Evolutionary conservation across 345 rosid species (phyloP), one percentile per base, ranked within the genome.

Genomic region (Pelargonium nanum): DNA sequence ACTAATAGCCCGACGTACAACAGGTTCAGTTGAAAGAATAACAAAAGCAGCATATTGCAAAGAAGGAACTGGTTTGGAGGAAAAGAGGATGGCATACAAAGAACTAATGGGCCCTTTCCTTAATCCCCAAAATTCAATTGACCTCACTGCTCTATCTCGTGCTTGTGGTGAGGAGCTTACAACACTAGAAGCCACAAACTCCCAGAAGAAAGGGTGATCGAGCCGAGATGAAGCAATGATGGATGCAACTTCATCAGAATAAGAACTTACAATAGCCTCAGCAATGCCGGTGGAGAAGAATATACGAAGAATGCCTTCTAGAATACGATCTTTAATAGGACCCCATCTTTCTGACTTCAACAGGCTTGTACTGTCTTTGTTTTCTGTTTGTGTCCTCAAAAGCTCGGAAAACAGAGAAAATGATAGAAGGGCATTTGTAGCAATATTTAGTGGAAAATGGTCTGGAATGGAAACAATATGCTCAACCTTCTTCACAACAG

Each of bases 71-170:
- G 90, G 84, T 61, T 68, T 70, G 67, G 91, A 78, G 69, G 95
- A 82, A 74, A 85, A 87, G 68, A 92, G 74, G 61, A 89, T 67
- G 57, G 95, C 81, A 77, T 87, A 92, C 71, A 92, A 81, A 67
- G 96, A 78, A 80, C 76, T 76, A 56, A 89, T 78, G 24, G 97
- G 73, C 71, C 94, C 95, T 72, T 75, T 84, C 74, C 85, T 77
- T 58, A 92, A 79, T 13, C 95, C 95, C 98, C 98, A 87, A 66
- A 85, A 85, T 66, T 89, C 93, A 68, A 87, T 77, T 24, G 95
- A 88, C 75, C 75, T 89, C 62, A 85, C 84, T 26, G 98, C 97
- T 82, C 84, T 80, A 56, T 83, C 96, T 74, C 87, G 87, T 32
- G 79, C 78, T 61, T 73, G 73, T 26, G 74, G 65, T 52, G 96